Base-by-base conservation (phyloP, 2,329 filamentous ascomycete genomes). In the Nakataea oryzae region DNA sequence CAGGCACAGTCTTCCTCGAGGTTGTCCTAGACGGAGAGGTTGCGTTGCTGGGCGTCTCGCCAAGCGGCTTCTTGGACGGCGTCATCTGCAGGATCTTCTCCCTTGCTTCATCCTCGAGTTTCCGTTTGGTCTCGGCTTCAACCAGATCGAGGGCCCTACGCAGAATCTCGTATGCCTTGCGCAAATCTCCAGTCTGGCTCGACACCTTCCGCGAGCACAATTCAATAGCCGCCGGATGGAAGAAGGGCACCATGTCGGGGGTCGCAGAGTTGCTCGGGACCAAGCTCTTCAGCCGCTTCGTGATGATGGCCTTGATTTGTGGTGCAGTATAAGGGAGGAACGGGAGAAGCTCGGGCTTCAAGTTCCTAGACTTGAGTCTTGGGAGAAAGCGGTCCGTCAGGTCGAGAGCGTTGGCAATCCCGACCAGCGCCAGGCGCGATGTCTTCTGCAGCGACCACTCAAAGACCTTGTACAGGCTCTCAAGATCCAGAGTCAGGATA, bases 391-490 rank as follows among this genome's bases (percentile, higher is more conserved):
- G 90, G 72, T 97, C 95, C 0, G 95, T 99, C 62, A 99, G 79
- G 72, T 99, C 95, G 61, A 99, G 81, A 4, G 95, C 95, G 70
- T 99, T 99, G 68, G 95, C 95, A 70, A 99, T 96, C 58, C 95
- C 95, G 59, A 99, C 84, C 24, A 99, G 79, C 47, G 95, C 79
- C 6, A 99, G 85, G 26, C 85, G 86, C 0, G 95, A 97, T 1
- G 85, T 84, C 65, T 86, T 86, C 65, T 91, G 85, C 69, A 99
- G 79, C 1, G 95, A 96, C 93, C 93, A 97, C 72, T 97, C 93
- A 68, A 99, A 97, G n/a, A 99, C 80, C 65, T 86, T 89, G 75
- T 97, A 97, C 17, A 99, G 79, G 62, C 95, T 88, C 67, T 96
- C 91, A 63, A 95, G 79, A 67, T 97, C 93, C 65, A 96, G 80